Evolutionary conservation across 768 basidiomycete species (phyloP), one percentile per base, ranked within the genome.

Genomic region (Amanita rubescens): DNA sequence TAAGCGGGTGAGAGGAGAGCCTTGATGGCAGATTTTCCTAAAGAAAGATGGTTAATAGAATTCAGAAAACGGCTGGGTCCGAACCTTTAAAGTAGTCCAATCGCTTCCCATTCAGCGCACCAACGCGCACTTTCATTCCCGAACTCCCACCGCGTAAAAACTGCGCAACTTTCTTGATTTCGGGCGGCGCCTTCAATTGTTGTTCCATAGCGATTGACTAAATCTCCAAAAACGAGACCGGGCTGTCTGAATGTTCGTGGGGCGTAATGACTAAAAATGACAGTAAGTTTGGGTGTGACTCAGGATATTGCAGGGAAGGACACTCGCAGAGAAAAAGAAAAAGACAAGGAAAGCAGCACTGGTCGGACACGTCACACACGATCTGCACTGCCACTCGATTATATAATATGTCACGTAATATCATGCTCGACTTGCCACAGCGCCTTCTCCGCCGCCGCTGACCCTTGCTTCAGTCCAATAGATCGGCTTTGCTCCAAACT

Each of bases 51-150:
- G 33, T 10, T 27, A 22, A 20, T 5, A 30, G 27, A 3, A 34
- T 22, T n/a, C 24, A 11, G 14, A 37, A 48, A 24, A 30, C 15
- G 27, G 27, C 12, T 37, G n/a, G 19, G 34, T 41, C n/a, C 15
- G 60, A 49, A 94, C 95, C 96, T 75, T 94, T 99, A 78, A 98
- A 99, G 72, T 98, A 99, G 69, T 98, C 95, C 49, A 94, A 72
- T 33, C 95, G 85, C 69, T 95, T 96, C 20, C 95, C 95, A 61
- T 91, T 91, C 63, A 97, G 71, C 8, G 94, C 87, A 19, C 96
- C 96, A 9, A 87, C 85, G 58, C 91, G 79, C 51, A 85, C 79
- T 74, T 96, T 97, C 62, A 97, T 82, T 2, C 91, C 91, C 12
- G 90, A 77, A 62, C 84, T 85, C 60, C 87, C 85, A 59, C 88